Base-by-base conservation (phyloP, 257 asterid genomes). In the Jacaranda mimosifolia region DNA sequence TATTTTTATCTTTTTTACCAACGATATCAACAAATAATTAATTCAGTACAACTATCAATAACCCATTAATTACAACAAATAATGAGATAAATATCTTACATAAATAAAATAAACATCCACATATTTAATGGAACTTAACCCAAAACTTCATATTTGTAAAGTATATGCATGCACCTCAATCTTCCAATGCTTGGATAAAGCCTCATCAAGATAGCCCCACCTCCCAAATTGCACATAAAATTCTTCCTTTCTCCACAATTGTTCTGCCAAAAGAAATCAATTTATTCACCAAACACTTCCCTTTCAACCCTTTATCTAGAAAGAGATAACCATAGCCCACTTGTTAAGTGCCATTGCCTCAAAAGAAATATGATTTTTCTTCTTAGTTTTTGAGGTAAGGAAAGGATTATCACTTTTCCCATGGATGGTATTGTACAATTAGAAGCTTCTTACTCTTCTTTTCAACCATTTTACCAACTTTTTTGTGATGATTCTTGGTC, bases 281-380 rank as follows among this genome's bases (percentile, higher is more conserved):
- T 49, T 38, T 57, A 72, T 39, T 67, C 64, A 80, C 85, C 87
- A 80, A 83, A 77, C 80, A 77, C 63, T 46, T 83, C 80, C 39
- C 74, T 73, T 80, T 83, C 84, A 40, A 65, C 62, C 15, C 74
- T 62, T 72, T 70, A 81, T 77, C 85, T 51, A 32, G 51, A 62
- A 75, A 39, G 62, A 75, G 72, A 68, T 40, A 75, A 60, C 64
- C 63, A 58, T 26, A 63, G 63, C 55, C 76, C 65, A 82, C 75
- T 73, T 68, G 75, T 45, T n/a, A 35, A 14, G 55, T 75, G 36
- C 45, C 42, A 52, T 64, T 48, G 26, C 76, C 70, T 53, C 53
- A 73, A 60, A 17, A 48, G 55, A 40, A 15, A 11, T 19, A 39
- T 38, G 4, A 2, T 55, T 76, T 9, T 45, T 46, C 42, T 43